Base-by-base conservation (phyloP, 73 alveolate species). In the Paramecium tetraurelia region DNA sequence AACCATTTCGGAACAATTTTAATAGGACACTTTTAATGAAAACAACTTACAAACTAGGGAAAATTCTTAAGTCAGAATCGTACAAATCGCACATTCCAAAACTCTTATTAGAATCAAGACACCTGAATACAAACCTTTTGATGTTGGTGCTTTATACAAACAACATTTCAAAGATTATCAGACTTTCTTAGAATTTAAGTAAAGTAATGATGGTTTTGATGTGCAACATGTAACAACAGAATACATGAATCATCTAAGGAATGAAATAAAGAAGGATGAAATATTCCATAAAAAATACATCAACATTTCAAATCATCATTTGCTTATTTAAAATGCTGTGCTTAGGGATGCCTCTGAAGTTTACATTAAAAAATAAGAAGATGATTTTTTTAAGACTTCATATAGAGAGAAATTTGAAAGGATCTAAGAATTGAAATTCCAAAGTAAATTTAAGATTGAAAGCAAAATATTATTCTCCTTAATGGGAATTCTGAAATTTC, bases 261-360 rank as follows among this genome's bases (percentile, higher is more conserved):
- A 80, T 80, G 90, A 80, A 80, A 80, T 80, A 1, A 80, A 80
- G 33, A 80, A 80, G 72, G 90, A 80, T 44, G 90, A 80, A 35
- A 9, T 80, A 4, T 44, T 80, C 31, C 46, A 41, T 24, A 80
- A 33, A 31, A 80, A 80, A 46, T 44, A 22, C 12, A 80, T 80
- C 3, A 80, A 80, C 10, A 80, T 80, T 24, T 43, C 46, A 46
- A 80, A 80, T 80, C 75, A 80, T 44, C 63, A 80, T 22, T 46
- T 31, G 14, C 14, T 80, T 11, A 80, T 80, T 20, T 80, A 80
- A 63, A 80, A 80, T 80, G 90, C 90, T 20, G 90, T 80, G 2
- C 57, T 80, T 40, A 41, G 90, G 22, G 90, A 80, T 48, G 57
- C 90, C 24, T 24, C 90, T 43, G 90, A 80, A 10, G 43, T 43